Conservation (phyloP, 495 filamentous ascomycete genomes). For the Pseudevernia furfuracea region DNA sequence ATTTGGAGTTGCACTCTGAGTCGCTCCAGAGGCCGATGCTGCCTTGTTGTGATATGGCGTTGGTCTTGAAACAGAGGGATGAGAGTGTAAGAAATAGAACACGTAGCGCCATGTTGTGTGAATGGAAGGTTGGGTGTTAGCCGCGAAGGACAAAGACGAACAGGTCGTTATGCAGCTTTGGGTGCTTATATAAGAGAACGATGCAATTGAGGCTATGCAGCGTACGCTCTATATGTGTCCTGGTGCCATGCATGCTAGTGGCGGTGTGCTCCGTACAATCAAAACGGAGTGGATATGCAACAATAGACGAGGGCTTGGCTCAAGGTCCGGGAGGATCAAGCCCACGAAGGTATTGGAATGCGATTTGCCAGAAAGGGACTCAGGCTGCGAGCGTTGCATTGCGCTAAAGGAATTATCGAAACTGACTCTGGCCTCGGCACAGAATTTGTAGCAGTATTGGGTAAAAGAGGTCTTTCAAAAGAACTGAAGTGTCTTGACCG, state of each 20-base stretch:
- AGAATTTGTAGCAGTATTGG: too few species aligned
- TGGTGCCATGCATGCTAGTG: not conserved
- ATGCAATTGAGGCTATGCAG: not conserved
- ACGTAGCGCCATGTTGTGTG: not conserved
- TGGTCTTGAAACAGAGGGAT: not conserved
- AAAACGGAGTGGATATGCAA: too few species aligned
- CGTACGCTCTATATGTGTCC: not conserved
- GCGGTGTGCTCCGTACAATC: not conserved
- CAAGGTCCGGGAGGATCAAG: too few species aligned
- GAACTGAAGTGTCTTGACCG: too few species aligned
- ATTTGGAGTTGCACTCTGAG: slow-evolving; percentile 11
- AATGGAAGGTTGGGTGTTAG: not conserved
- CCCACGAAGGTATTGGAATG: too few species aligned
- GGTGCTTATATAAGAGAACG: not conserved
- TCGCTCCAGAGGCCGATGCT: slow-evolving; percentile 4
- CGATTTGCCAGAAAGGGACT: too few species aligned
- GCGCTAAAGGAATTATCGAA: too few species aligned
- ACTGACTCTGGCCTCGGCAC: too few species aligned
- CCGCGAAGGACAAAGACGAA: not conserved
- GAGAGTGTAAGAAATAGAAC: not conserved
- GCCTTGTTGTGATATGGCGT: not conserved
- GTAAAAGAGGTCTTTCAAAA: too few species aligned
- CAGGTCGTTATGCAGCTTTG: not conserved
- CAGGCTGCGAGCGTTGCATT: too few species aligned
- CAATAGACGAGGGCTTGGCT: too few species aligned